A percentile compares a stretch with the other conserved stretches of the same genome.
phyloP scores from a whole-genome alignment of 495 filamentous ascomycete species.

The Aspergillus bertholletiae region DNA sequence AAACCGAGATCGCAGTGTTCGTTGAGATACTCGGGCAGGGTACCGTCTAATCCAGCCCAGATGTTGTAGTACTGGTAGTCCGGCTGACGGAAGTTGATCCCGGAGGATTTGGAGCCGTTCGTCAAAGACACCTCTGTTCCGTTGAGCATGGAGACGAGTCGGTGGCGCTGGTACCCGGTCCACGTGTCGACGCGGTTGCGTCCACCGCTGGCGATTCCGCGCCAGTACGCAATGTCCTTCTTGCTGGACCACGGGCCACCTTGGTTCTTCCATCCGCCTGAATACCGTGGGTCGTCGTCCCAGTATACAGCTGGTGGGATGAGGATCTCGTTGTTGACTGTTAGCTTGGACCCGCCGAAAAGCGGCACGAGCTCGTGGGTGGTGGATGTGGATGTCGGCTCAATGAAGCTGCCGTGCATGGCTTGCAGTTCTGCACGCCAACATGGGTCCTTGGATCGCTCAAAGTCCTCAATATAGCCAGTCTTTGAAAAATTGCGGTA shows the following conservation, averaged over 20 bases:
- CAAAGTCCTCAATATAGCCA: not conserved
- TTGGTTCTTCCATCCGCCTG: not conserved
- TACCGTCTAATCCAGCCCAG: not conserved
- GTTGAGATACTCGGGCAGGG: not conserved
- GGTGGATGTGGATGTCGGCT: not conserved
- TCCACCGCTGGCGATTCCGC: not conserved
- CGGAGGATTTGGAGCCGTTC: not conserved
- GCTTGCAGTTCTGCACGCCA: not conserved
- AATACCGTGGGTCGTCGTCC: not conserved
- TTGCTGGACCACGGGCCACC: not conserved
- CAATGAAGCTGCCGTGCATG: not conserved
- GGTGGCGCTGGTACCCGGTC: not conserved
- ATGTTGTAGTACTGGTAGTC: constrained; percentile 15
- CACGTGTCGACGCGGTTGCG: not conserved
- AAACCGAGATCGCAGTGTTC: not conserved
- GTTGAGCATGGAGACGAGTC: not conserved
- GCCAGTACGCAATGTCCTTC: not conserved
- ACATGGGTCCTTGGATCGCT: not conserved
- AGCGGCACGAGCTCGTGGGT: constrained; percentile 57
- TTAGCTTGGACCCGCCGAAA: constrained; percentile 74
- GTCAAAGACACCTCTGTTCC: too few relatives aligned
- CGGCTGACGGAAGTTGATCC: constrained; percentile 6
- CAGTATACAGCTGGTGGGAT: constrained; percentile 27
- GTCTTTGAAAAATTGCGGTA: too few relatives aligned
- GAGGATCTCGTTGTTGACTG: constrained; percentile 75